Evolutionary conservation across 129 eudicot genomes (phyloP).

Genomic region (Pseudognaphalium luteoalbum): DNA sequence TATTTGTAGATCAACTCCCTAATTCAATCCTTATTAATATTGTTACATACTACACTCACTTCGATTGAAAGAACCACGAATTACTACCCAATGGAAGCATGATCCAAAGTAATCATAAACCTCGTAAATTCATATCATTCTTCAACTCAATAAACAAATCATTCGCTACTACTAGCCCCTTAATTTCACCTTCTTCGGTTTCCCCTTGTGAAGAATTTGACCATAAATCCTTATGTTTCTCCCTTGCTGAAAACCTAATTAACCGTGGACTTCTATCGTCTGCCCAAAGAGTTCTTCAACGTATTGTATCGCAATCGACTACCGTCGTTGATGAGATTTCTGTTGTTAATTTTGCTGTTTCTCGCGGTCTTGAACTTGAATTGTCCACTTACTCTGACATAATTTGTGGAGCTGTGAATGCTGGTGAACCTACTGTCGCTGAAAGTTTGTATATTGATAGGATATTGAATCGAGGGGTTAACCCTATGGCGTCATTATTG

Average conservation of each 20-base stretch:
- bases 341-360: conserved; percentile 42
- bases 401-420: conserved; percentile 44
- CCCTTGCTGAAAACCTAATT: conserved; percentile 45
- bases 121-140: conserved; percentile 6
- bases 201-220: conserved; percentile 8
- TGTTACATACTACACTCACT: not conserved
- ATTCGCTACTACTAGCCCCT: conserved; percentile 37
- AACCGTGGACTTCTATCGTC: conserved; percentile 45
- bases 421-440: conserved; percentile 44
- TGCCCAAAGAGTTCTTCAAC: conserved; percentile 44
- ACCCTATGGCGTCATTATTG: conserved; percentile 29
- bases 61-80: conserved; percentile 16
- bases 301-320: conserved; percentile 42
- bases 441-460: conserved; percentile 44
- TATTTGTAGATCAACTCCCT: not conserved
- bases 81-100: conserved; percentile 25
- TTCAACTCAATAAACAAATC: conserved; percentile 15
- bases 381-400: conserved; percentile 35
- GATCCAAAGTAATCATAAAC: conserved; percentile 26
- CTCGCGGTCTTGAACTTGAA: conserved; percentile 45
- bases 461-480: conserved; percentile 39
- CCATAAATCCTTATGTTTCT: conserved; percentile 46
- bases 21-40: not conserved
- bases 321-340: conserved; percentile 38
- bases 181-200: conserved; percentile 17